phyloP scores from a whole-genome alignment of 805 yeast genomes.

The Pichia gijzeniarum region DNA sequence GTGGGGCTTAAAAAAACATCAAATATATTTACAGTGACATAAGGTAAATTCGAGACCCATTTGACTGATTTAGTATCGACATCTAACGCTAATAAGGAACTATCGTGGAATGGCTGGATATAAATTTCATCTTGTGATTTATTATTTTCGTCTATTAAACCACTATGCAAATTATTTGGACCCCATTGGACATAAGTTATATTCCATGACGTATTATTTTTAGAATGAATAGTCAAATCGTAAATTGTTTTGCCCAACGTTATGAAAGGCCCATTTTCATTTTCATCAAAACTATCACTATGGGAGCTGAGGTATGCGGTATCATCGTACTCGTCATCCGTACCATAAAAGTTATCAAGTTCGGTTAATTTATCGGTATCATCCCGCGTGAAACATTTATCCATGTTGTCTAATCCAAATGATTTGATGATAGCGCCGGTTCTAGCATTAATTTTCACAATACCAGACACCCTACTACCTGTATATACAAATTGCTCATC shows the following conservation, averaged over 20 bases:
- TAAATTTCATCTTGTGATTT: slow-evolving; percentile 66
- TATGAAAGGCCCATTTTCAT: slow-evolving; percentile 31
- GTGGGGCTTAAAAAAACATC: slow-evolving; percentile 49
- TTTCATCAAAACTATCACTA: slow-evolving; percentile 7
- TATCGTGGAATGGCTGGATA: slow-evolving; percentile 80
- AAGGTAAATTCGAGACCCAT: slow-evolving; percentile 74
- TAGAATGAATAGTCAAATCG: slow-evolving; percentile 71
- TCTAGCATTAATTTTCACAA: slow-evolving; percentile 64
- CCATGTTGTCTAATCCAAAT: slow-evolving; percentile 37
- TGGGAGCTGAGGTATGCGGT: slow-evolving; percentile 8
- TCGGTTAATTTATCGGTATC: background rate
- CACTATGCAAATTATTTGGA: slow-evolving; percentile 73
- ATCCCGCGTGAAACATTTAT: background rate
- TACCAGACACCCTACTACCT: slow-evolving; percentile 70
- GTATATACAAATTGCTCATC: slow-evolving; percentile 83
- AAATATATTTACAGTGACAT: slow-evolving; percentile 69
- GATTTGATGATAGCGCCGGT: slow-evolving; percentile 69
- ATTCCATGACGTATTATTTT: slow-evolving; percentile 68
- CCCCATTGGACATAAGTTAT: slow-evolving; percentile 88
- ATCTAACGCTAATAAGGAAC: slow-evolving; percentile 70
- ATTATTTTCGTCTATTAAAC: slow-evolving; percentile 41
- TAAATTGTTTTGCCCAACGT: slow-evolving; percentile 68
- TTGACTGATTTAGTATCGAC: slow-evolving; percentile 59
- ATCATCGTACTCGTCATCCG: background rate
- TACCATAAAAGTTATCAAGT: slow-evolving; percentile 10